Conservation (phyloP, 768 basidiomycete genomes). For the Kwoniella pini region DNA sequence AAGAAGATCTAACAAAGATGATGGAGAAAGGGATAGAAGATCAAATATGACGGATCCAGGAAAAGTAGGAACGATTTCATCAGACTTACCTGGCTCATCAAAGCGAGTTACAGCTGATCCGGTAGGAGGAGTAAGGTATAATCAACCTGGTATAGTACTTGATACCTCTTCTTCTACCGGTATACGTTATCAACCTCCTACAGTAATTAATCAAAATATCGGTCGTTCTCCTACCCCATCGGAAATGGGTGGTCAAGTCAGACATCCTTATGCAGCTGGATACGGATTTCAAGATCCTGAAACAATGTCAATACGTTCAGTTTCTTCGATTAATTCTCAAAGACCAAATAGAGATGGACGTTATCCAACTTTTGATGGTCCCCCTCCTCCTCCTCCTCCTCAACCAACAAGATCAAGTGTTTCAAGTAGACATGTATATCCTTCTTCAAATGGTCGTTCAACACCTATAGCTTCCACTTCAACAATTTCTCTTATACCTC, state of each 20-base stretch:
- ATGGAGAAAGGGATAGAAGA: constrained; percentile 12
- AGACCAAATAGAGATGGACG: constrained; percentile 21
- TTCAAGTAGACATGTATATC: constrained; percentile 7
- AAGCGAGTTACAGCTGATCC: constrained; percentile 14
- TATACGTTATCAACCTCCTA: constrained; percentile 26
- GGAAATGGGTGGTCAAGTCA: constrained; percentile 22
- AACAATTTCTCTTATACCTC: constrained; percentile 5
- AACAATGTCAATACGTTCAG: constrained; percentile 23
- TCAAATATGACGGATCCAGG: constrained; percentile 23
- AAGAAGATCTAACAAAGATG: constrained; percentile 57
- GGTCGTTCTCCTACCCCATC: constrained; percentile 15
- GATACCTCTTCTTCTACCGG: constrained; percentile 10
- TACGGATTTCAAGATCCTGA: constrained; percentile 26
- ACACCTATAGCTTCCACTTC: constrained; percentile 19
- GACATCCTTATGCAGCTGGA: constrained; percentile 19
- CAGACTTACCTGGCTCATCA: constrained; percentile 17
- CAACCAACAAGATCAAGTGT: constrained; percentile 4
- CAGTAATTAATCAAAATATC: constrained; percentile 11
- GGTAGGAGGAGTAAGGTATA: constrained; percentile 9
- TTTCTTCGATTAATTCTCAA: constrained; percentile 24
- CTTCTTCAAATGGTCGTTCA: constrained; percentile 7
- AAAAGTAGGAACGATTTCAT: constrained; percentile 12
- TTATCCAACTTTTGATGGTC: constrained; percentile 17
- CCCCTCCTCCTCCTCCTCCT: background rate
- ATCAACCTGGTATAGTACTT: constrained; percentile 16